Conservation (phyloP, 768 basidiomycete genomes). For the Podaxis sp. region DNA sequence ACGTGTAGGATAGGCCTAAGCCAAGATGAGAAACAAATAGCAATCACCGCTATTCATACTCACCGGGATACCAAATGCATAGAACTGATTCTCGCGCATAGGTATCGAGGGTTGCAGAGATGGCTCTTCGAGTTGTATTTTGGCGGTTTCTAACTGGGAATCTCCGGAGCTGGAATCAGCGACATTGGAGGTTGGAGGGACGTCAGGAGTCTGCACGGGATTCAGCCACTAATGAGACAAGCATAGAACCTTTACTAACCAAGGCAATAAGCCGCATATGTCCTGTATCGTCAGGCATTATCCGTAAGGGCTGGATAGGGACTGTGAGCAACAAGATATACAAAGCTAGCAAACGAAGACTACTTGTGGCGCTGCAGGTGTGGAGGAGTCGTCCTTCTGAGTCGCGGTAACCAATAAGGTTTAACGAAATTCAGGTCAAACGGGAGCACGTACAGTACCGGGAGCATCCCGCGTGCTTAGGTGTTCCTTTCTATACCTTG, state of each 20-base stretch:
- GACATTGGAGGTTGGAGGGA: background rate
- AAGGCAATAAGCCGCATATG: background rate
- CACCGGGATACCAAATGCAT: slow-evolving; percentile 26
- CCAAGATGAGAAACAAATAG: background rate
- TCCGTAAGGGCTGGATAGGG: background rate
- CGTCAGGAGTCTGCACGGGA: background rate
- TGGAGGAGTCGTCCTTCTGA: background rate
- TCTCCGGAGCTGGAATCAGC: background rate
- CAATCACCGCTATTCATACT: background rate
- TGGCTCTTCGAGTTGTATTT: background rate
- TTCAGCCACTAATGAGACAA: background rate
- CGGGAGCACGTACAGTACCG: background rate
- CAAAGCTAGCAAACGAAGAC: background rate
- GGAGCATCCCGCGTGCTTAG: background rate
- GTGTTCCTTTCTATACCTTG: background rate
- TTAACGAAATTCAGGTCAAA: background rate
- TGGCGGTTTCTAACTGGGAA: background rate
- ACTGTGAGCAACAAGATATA: background rate
- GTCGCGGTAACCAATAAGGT: background rate
- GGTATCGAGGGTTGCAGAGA: background rate
- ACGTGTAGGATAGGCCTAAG: slow-evolving; percentile 30
- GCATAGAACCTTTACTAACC: background rate
- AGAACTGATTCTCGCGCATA: slow-evolving; percentile 46
- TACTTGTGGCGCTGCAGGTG: background rate
- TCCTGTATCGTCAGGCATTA: background rate